Evolutionary conservation across 768 basidiomycete genomes (phyloP).

Genomic region (Mycena galericulata): DNA sequence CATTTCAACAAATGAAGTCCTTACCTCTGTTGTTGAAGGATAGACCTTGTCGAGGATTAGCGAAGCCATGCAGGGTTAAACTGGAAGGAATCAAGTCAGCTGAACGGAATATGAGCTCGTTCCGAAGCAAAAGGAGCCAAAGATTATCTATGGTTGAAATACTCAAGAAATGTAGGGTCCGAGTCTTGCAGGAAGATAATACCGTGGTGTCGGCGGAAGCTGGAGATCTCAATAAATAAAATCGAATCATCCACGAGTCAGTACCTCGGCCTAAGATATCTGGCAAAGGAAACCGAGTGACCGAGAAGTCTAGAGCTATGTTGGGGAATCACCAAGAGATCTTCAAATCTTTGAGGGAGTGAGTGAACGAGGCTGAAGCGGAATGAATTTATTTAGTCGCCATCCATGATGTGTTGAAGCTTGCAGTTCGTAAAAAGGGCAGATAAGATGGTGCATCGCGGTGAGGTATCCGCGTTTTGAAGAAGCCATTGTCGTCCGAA

Average conservation of each 20-base stretch:
- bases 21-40: conserved; percentile 6
- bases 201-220: not conserved
- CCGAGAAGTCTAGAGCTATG: conserved; percentile 1
- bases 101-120: conserved; percentile 10
- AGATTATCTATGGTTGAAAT: conserved; percentile 5
- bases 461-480: conserved; percentile 12
- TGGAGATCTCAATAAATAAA: not conserved
- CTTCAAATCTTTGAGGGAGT: conserved; percentile 1
- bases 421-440: not conserved
- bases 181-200: conserved; percentile 8
- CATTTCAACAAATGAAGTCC: conserved; percentile 6
- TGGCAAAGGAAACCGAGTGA: conserved; percentile 2
- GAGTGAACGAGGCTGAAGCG: conserved; percentile 6
- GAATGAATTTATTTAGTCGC: not conserved
- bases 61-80: conserved; percentile 1
- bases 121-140: conserved; percentile 9
- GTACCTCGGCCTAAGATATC: conserved; percentile 1
- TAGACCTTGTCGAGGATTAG: conserved; percentile 5
- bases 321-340: not conserved
- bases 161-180: conserved; percentile 5
- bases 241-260: conserved; percentile 3
- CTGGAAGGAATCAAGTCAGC: conserved; percentile 8
- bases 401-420: not conserved
- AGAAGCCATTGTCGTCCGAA: conserved; percentile 1
- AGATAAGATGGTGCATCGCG: not conserved